Evolutionary conservation across 441 rosid species (phyloP), one percentile per base, ranked within the genome.

Genomic region (Manihot esculenta): DNA sequence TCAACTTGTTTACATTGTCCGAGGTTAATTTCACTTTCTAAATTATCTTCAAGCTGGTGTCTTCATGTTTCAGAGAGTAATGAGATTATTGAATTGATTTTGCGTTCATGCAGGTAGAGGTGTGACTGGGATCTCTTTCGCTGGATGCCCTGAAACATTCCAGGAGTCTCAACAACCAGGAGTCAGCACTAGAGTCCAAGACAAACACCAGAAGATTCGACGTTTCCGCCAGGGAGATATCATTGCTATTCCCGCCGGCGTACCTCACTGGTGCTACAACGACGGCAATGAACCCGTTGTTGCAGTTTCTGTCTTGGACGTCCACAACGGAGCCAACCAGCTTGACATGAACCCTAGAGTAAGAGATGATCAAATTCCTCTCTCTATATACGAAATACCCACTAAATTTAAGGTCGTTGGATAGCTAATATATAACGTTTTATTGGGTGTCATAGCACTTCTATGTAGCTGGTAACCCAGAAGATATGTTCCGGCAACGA

Each of bases 401-500:
- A 35, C 41, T 6, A 2, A 5, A 6, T 30, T 30, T 35, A 35
- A 35, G 41, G 41, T 35, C 5, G 4, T 7, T 35, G 7, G 7
- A 17, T 49, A 49, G 54, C 54, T n/a, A 50, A 50, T 50, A 18
- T 17, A 50, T 50, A 50, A 35, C 5, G n/a, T 18, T 58, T 30
- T 27, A 3, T 15, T 15, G 30, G 18, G 38, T 63, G n/a, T 55
- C 18, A 9, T 71, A 91, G 96, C 76, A 49, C 51, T 93, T 91
- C 84, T 51, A 68, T 47, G n/a, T 68, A 1, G 88, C 93, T 17
- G 97, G 98, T n/a, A 88, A 91, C 85, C 89, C 74, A 49, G 79
- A 78, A 53, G 72, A 83, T 5, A 86, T 86, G 51, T 69, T 78
- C 71, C 53, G 48, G 12, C 78, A 67, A 35, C 57, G 27, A 38